These are phyloP conservation scores for Chondrus crispus DNA, from an alignment of 23 red algal genomes.

Conservation along the genomic window DNA sequence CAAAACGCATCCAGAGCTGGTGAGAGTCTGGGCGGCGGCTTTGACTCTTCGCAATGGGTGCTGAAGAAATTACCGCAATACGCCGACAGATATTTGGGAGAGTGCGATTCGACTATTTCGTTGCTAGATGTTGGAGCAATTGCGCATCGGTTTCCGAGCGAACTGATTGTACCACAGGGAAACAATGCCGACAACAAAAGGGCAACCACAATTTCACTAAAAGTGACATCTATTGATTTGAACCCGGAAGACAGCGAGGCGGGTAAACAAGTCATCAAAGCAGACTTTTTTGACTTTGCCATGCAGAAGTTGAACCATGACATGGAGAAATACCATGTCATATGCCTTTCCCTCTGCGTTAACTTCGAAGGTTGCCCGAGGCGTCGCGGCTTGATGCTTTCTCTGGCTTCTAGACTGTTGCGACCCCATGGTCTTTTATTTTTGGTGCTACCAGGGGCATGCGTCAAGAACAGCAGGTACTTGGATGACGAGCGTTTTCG, in stretches of 20 bases:
- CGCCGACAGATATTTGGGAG: background rate
- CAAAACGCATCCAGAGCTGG: conserved; percentile 21
- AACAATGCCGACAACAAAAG: background rate
- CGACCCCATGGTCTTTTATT: background rate
- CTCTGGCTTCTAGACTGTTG: background rate
- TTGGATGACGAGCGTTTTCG: background rate
- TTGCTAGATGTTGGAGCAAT: conserved; percentile 39
- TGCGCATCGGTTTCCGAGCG: background rate
- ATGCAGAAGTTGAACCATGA: background rate
- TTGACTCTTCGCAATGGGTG: conserved; percentile 54
- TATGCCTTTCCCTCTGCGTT: conserved; percentile 42
- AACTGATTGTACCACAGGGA: background rate
- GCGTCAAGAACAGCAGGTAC: conserved; percentile 35
- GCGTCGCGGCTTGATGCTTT: conserved; percentile 34
- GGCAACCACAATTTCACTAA: background rate
- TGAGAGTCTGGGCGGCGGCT: conserved; percentile 14
- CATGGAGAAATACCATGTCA: background rate
- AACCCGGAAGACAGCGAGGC: background rate
- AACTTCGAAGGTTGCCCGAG: conserved; percentile 42
- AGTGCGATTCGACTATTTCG: background rate
- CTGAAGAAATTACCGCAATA: background rate
- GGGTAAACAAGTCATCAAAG: conserved; percentile 1
- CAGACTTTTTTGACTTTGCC: conserved; percentile 45
- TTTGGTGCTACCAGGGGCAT: conserved; percentile 32
- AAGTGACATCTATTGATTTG: conserved; percentile 42